Evolutionary conservation across 2,329 filamentous ascomycete species (phyloP), one percentile per base, ranked within the genome.

Genomic region (Fusarium sp.): DNA sequence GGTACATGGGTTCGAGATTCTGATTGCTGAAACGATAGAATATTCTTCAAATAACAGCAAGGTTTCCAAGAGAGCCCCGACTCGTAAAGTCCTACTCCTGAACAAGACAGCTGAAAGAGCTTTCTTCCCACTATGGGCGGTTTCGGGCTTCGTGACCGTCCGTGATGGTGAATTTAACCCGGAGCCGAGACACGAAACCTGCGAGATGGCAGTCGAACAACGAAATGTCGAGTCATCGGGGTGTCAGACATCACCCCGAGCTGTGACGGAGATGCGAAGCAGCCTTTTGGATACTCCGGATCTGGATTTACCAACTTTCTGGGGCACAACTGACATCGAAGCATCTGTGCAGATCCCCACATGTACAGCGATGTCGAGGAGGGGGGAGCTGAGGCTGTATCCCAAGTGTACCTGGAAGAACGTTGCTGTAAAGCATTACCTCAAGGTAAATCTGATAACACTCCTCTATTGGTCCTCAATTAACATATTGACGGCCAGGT

Each of bases 351-450:
- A 54, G 12, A 30, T 54, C 31, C 51, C 51, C 11, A 54, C 38
- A 2, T 54, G 38, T 28, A 11, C 12, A 12, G 30, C 20, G 20
- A 54, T 54, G 51, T 18, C 31, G 1, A 45, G 18, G 31, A 28
- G 15, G 9, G 12, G 16, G 16, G 23, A 30, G 0, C 5, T 34
- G 7, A 54, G 40, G 31, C 40, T 54, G 11, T 31, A 54, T 13
- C 51, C 51, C n/a, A 36, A 54, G 31, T 54, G 51, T 54, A 34
- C 10, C 8, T 54, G 51, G 51, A 36, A 54, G 51, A 54, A 36
- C 13, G 23, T 54, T 8, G 4, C 13, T 10, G 7, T n/a, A 10
- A 34, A 20, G 3, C 51, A 54, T 9, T 20, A 15, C 4, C 7
- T 54, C 2, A 44, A 33, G 31, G 51, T 45, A 4, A 36, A 28